Evolutionary conservation across 192 early-diverging fungal species (phyloP).

Genomic region (Phlyctochytrium planicorne): DNA sequence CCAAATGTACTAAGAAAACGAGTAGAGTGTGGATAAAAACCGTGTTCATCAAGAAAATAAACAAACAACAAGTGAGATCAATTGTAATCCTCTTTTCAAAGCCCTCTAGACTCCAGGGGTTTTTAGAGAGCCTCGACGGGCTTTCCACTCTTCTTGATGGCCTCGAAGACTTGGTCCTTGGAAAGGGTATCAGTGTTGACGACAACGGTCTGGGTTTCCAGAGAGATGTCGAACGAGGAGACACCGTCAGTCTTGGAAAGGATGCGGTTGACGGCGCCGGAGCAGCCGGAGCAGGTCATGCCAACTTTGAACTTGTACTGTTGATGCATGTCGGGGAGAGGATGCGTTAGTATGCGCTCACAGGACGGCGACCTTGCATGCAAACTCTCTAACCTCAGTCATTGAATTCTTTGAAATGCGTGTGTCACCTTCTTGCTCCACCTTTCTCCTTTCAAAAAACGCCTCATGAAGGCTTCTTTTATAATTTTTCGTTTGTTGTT

Average conservation of each 20-base stretch:
- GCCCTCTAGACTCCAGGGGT: too few relatives aligned
- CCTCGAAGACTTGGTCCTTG: slow-evolving; percentile 53
- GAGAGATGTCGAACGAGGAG: slow-evolving; percentile 49
- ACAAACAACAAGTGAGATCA: background rate
- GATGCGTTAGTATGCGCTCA: background rate
- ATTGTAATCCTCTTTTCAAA: too few relatives aligned
- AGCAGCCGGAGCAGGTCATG: slow-evolving; percentile 80
- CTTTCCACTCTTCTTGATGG: slow-evolving; percentile 56
- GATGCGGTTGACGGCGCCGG: slow-evolving; percentile 69
- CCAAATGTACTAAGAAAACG: background rate
- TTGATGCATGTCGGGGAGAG: background rate
- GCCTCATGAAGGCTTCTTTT: too few relatives aligned
- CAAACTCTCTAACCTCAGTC: too few relatives aligned
- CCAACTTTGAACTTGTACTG: slow-evolving; percentile 71
- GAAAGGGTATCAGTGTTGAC: slow-evolving; percentile 49
- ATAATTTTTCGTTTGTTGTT: too few relatives aligned
- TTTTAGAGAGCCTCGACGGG: slow-evolving; percentile 34
- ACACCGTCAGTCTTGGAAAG: slow-evolving; percentile 58
- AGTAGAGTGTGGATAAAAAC: background rate
- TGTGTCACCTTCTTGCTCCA: too few relatives aligned
- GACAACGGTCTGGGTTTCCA: slow-evolving; percentile 56
- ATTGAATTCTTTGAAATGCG: too few relatives aligned
- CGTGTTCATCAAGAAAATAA: background rate
- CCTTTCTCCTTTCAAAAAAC: too few relatives aligned
- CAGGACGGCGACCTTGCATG: too few relatives aligned